Base-by-base conservation (phyloP, 1,284 basidiomycete genomes). In the Sutorius eximius region DNA sequence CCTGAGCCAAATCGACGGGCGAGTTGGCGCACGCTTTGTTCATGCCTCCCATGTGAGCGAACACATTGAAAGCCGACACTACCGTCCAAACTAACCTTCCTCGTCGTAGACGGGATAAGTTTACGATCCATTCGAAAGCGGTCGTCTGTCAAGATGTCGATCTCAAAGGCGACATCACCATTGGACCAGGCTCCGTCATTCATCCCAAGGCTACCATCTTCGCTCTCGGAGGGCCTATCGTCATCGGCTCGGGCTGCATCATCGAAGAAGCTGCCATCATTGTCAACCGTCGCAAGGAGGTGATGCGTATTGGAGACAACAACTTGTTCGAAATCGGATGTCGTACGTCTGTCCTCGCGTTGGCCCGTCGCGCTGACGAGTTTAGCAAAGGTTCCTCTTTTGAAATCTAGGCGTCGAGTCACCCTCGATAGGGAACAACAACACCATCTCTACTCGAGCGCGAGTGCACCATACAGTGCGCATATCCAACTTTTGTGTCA, bases 241-340 rank as follows among this genome's bases (percentile, higher is more conserved):
- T 91, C 44, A 88, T 98, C 45, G 96, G 94, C 9, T 78, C 84
- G 24, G 84, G 89, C 52, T 95, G 93, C 69, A 92, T 98, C 63
- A 83, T 99, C 51, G 96, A 98, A 67, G 96, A 98, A 71, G 82
- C 82, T 9, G 90, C 85, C 3, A 86, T 94, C 61, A 86, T 98
- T 57, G 86, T 95, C 53, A 96, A 97, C 70, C 79, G 89, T 81
- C 88, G 59, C 49, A 91, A 89, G 65, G 86, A 89, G 66, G 81
- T 88, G n/a, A 92, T 98, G 87, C 79, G 83, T 18, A 93, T 99
- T 49, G 96, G 96, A 12, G 87, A 95, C 66, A 83, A 89, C 55
- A 98, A 98, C 70, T 76, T 94, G 49, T 96, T 99, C 67, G 93
- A 97, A 75, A 93, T 96, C 47, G 91, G 89, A 11, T 93, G 88